phyloP scores from a whole-genome alignment of 306 rosid species.

The Mimosa bimucronata region DNA sequence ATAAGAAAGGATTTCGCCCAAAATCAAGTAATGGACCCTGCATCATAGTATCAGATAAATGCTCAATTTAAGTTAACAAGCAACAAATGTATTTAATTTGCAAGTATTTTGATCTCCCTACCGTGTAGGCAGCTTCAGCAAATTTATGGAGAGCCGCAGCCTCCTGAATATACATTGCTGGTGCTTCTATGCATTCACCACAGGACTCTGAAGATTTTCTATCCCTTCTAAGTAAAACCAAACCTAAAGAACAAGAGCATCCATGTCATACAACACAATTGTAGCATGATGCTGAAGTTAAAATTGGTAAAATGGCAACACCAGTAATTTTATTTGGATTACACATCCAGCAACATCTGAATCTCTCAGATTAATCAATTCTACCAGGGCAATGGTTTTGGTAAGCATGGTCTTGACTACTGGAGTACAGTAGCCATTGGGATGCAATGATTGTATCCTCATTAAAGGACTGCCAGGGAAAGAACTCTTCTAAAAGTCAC shows the following conservation, averaged over 20 bases:
- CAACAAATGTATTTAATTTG: conserved; percentile 10
- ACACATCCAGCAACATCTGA: conserved; percentile 18
- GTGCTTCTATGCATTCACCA: conserved; percentile 58
- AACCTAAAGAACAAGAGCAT: conserved; percentile 59
- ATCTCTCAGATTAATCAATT: conserved; percentile 25
- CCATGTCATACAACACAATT: conserved; percentile 30
- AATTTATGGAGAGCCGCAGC: conserved; percentile 85
- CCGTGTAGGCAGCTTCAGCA: conserved; percentile 98
- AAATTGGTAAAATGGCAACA: conserved; percentile 7
- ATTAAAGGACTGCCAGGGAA: not conserved
- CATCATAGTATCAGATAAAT: conserved; percentile 41
- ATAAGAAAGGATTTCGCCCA: conserved; percentile 81
- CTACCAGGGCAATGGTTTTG: not conserved
- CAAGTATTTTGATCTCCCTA: conserved; percentile 35
- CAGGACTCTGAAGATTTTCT: conserved; percentile 46
- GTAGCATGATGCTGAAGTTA: conserved; percentile 11
- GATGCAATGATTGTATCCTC: not conserved
- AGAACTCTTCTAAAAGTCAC: not conserved
- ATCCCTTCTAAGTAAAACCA: conserved; percentile 74
- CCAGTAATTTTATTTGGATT: not conserved
- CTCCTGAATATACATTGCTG: conserved; percentile 63
- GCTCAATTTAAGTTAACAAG: conserved; percentile 20
- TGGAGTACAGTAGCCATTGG: not conserved
- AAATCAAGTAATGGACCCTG: conserved; percentile 95
- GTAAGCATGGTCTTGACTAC: not conserved